Base-by-base conservation (phyloP, 352 stramenopile species). In the Peronospora belbahrii region DNA sequence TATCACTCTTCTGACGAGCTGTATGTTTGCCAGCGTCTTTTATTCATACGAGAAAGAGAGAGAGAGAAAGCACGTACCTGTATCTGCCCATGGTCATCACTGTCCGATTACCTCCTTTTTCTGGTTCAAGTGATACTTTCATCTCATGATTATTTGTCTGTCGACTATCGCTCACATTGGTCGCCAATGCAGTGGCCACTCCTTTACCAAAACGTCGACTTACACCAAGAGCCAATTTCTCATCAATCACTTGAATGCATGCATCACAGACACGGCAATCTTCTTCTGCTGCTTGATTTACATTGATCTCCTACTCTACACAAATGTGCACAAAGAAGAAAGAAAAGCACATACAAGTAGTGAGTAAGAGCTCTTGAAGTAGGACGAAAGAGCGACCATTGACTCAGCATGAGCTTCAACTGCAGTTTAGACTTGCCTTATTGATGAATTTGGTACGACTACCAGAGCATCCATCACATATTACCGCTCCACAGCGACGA, bases 401-500 rank as follows among this genome's bases (percentile, higher is more conserved):
- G 11, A 2, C 31, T 36, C 13, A 25, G 34, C 23, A 28, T 31
- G 2, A 17, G 10, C 23, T 37, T 9, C 10, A 25, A 10, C 17
- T 35, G 10, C 4, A 11, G 0, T 7, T 28, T 7, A 17, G 2
- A 47, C 36, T 30, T 45, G 79, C 79, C 71, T 89, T 87, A 63
- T 91, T 85, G 31, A 94, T 89, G 55, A 91, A 88, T 36, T 80
- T 81, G 22, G 82, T 91, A 27, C 79, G 75, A 45, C 68, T 88
- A 5, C 69, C 65, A 6, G 83, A 91, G 56, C 84, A 95, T 8
- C 62, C 31, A 31, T 90, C 71, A 42, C 84, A 95, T 6, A 93
- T 72, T 15, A 91, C 67, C 6, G 76, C 75, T 8, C 84, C 84
- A 27, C 84, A 95, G n/a, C 78, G 78, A 4, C 84, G 81, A 51